Evolutionary conservation across 2,329 filamentous ascomycete species (phyloP), one percentile per base, ranked within the genome.

Genomic region (Sclerotinia nivalis): DNA sequence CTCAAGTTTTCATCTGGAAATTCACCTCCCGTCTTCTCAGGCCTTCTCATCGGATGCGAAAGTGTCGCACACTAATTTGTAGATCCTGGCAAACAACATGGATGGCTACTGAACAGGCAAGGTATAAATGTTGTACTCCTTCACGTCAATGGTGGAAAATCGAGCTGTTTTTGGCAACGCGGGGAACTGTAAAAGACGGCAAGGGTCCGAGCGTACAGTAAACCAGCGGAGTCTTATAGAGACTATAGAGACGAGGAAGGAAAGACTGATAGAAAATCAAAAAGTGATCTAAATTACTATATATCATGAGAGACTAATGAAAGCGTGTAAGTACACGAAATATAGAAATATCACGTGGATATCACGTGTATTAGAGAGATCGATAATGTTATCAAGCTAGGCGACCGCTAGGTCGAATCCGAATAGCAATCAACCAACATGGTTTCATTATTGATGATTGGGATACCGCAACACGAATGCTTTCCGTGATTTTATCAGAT

Each of bases 91-190:
- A 37, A 43, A 18, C 40, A 43, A 43, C 40, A 18, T 43, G 40
- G 4, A 18, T 6, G 13, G 4, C 40, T 43, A 43, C 1, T 43
- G 40, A 13, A 43, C 15, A 31, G 37, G 12, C 28, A 61, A 43
- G n/a, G 45, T 47, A 47, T 61, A 18, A 6, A 43, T 43, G 6
- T 31, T 43, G n/a, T 25, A 22, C n/a, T 12, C 4, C 40, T 47
- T 47, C 40, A 47, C 2, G 18, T 45, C n/a, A n/a, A 40, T 28
- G 25, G n/a, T 43, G 64, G 64, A 59, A 66, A 66, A 20, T n/a
- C 50, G 52, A 66, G 40, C 50, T 34, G 37, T 66, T 59, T 67
- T 49, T 49, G 65, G 52, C 54, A 67, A 34, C 65, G 52, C 15
- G 65, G 52, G 52, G 54, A 59, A 47, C 52, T 25, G 15, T n/a